Percentiles rank a stretch among this genome's conserved stretches.
phyloP scores from a whole-genome alignment of 192 early-diverging fungal species.

The Entomortierella beljakovae region DNA sequence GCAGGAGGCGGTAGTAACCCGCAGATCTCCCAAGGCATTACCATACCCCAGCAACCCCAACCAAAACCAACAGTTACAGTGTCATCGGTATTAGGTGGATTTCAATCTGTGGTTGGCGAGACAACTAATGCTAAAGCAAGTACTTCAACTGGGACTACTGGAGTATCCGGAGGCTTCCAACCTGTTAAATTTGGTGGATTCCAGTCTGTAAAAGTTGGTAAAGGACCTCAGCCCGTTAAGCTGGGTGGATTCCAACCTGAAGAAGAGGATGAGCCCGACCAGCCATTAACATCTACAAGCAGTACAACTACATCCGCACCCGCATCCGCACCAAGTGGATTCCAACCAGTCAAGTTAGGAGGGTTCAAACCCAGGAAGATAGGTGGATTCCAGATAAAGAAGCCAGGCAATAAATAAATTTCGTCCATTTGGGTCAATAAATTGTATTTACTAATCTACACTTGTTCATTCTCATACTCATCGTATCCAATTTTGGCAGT shows the following conservation, averaged over 20 bases:
- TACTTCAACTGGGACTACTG: background rate
- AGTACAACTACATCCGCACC: background rate
- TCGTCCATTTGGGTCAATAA: background rate
- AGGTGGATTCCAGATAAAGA: constrained; percentile 44
- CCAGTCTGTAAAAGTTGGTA: constrained; percentile 8
- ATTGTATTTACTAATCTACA: constrained; percentile 10
- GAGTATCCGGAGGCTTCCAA: constrained; percentile 21
- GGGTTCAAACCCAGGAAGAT: constrained; percentile 51
- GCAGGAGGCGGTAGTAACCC: constrained; percentile 16
- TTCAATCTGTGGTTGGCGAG: constrained; percentile 10
- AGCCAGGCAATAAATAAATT: constrained; percentile 29
- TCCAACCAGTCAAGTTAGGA: constrained; percentile 38
- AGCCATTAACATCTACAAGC: background rate
- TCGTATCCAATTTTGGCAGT: constrained; percentile 47
- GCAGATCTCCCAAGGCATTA: background rate
- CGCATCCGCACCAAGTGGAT: constrained; percentile 14
- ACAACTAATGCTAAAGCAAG: background rate
- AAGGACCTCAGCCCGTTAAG: constrained; percentile 27
- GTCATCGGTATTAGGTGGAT: constrained; percentile 1
- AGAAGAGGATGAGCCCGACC: constrained; percentile 5
- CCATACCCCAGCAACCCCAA: background rate
- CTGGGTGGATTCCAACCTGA: constrained; percentile 26
- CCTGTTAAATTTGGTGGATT: constrained; percentile 26
- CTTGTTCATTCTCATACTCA: background rate
- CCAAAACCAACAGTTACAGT: background rate